Base-by-base conservation (phyloP, 2,329 filamentous ascomycete species). In the Aphanocladium album region DNA sequence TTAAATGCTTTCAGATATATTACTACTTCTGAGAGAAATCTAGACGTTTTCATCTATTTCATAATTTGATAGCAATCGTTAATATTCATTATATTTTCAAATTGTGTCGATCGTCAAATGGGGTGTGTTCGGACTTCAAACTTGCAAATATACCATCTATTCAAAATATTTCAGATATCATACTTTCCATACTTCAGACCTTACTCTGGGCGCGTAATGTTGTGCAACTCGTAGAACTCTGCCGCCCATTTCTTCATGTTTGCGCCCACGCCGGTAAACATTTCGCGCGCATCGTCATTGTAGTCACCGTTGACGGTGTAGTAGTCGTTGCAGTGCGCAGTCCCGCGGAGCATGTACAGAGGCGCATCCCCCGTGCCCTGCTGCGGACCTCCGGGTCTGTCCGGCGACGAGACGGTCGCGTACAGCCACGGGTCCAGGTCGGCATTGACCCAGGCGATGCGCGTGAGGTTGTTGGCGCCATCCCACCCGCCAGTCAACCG, bases 231-330 rank as follows among this genome's bases (percentile, higher is more conserved):
- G 61, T 73, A 59, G 79, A 82, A 87, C 67, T 87, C 83, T 60
- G 76, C 66, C 74, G 90, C 69, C 88, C 88, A 90, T 57, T 76
- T 79, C 63, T 80, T 74, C 14, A 89, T 87, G 69, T 87, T 85
- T 50, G 75, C 71, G 12, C 80, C 75, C 64, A 87, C 77, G 61
- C 80, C 72, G 51, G 72, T 71, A 68, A 90, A 87, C 1, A 82
- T 77, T n/a, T 84, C 76, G 19, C 74, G 76, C 9, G 89, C 78
- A 1, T 83, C 73, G 2, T 72, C 74, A 49, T 90, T 77, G 0
- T 89, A 79, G 0, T 82, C 81, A 0, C 74, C 71, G 0, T 80
- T 83, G 67, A 89, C 83, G 71, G 86, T 85, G 77, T 89, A 91
- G 0, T 84, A 83, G 6, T 82, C 76, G 5, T 78, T 76, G 74